Percentiles rank a stretch among this genome's conserved stretches.
Conservation (phyloP, 2,329 filamentous ascomycete genomes). For the Colletotrichum siamense region DNA sequence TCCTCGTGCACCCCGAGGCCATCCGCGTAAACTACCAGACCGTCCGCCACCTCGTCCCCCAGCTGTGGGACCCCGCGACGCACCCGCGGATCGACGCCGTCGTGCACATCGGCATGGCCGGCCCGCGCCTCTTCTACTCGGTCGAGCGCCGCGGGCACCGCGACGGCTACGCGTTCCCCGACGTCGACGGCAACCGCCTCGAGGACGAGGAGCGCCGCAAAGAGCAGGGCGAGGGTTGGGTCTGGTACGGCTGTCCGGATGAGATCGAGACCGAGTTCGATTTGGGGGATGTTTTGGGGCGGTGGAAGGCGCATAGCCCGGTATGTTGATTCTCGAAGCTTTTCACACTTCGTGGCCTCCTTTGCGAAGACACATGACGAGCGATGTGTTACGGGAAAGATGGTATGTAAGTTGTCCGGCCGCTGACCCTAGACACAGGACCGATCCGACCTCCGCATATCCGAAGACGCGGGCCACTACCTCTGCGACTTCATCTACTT, state of each 20-base stretch:
- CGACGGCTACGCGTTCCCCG: slow-evolving; percentile 72
- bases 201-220: slow-evolving; percentile 51
- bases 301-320: slow-evolving; percentile 59
- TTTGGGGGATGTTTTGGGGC: slow-evolving; percentile 57
- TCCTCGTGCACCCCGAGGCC: slow-evolving; percentile 69
- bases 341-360: too few species aligned
- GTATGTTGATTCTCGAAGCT: slow-evolving; percentile 39
- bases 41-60: slow-evolving; percentile 68
- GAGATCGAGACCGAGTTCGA: slow-evolving; percentile 64
- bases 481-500: slow-evolving; percentile 83
- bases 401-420: neutral
- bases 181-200: slow-evolving; percentile 70
- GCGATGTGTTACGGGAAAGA: neutral
- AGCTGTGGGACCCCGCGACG: slow-evolving; percentile 58
- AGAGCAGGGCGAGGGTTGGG: slow-evolving; percentile 47
- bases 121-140: slow-evolving; percentile 67
- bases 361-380: neutral
- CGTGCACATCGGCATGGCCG: slow-evolving; percentile 83
- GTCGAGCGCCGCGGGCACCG: slow-evolving; percentile 75
- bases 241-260: slow-evolving; percentile 59
- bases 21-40: slow-evolving; percentile 75
- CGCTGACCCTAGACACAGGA: slow-evolving; percentile 28
- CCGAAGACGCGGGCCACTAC: slow-evolving; percentile 74
- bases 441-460: slow-evolving; percentile 59
- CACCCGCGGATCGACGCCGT: slow-evolving; percentile 63